Conservation (phyloP, 129 eudicot genomes). For the Kitagawia praeruptora region DNA sequence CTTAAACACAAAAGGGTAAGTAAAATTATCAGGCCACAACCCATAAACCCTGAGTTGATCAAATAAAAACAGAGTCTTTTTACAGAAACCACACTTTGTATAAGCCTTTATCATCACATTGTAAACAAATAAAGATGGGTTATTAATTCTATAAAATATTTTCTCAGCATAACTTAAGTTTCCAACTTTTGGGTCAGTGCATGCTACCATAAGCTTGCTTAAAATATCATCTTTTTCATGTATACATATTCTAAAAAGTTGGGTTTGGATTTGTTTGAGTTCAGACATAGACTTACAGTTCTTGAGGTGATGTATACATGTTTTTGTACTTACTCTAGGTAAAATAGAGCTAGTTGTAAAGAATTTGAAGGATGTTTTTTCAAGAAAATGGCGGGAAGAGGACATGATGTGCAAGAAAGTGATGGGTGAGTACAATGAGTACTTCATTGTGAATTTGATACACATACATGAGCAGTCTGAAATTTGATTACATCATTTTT, state of each 20-base stretch:
- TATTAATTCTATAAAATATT: neutral
- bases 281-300: conserved; percentile 2
- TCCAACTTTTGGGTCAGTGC: neutral
- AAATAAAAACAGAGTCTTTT: neutral
- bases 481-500: too few relatives aligned
- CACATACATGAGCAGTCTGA: too few relatives aligned
- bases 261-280: conserved; percentile 8
- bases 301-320: conserved; percentile 5
- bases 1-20: conserved; percentile 47
- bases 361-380: neutral
- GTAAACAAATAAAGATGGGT: conserved; percentile 5
- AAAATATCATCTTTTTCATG: conserved; percentile 10
- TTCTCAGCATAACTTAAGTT: neutral
- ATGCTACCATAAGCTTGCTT: neutral
- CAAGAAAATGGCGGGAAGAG: conserved; percentile 3
- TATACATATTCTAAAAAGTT: conserved; percentile 1
- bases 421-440: neutral
- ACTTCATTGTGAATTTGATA: neutral
- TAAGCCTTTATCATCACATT: conserved; percentile 10
- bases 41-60: neutral
- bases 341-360: neutral
- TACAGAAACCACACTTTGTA: neutral
- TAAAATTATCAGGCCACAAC: conserved; percentile 9
- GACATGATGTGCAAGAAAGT: neutral
- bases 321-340: neutral